phyloP scores from a whole-genome alignment of 805 yeast genomes.

The Tanozyma kutaoensis region DNA sequence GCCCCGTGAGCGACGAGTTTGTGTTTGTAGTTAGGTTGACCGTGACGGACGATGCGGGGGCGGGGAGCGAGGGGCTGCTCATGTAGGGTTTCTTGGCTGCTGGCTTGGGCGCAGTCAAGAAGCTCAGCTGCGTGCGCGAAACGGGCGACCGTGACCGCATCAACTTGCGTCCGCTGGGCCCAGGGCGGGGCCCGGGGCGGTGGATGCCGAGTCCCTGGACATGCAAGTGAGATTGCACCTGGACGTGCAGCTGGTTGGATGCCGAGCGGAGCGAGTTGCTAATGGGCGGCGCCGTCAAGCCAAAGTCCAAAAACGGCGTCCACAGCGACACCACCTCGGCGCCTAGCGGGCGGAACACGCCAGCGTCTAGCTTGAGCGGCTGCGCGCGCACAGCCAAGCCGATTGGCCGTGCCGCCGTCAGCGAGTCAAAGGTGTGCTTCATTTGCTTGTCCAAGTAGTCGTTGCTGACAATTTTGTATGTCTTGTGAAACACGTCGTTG shows the following conservation, averaged over 20 bases:
- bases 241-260: constrained; percentile 8
- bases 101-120: too few relatives aligned
- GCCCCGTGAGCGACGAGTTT: constrained; percentile 22
- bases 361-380: constrained; percentile 2
- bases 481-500: constrained; percentile 19
- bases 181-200: constrained; percentile 1
- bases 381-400: constrained; percentile 14
- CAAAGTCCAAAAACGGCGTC: constrained; percentile 26
- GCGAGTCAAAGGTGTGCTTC: constrained; percentile 3
- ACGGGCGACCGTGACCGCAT: constrained; percentile 2
- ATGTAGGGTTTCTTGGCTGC: constrained; percentile 1
- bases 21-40: constrained; percentile 19
- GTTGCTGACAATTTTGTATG: constrained; percentile 19
- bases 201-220: constrained; percentile 1
- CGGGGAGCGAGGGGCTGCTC: constrained; percentile 2
- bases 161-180: neutral
- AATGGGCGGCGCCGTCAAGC: constrained; percentile 23
- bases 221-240: constrained; percentile 6
- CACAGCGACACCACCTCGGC: constrained; percentile 20
- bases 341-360: constrained; percentile 8
- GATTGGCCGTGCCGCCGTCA: constrained; percentile 13
- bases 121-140: too few relatives aligned
- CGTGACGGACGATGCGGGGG: constrained; percentile 17
- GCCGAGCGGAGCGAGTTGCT: constrained; percentile 21
- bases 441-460: constrained; percentile 12